A percentile compares a stretch with the other conserved stretches of the same genome.
Conservation (phyloP, 805 yeast species). For the Nakazawaea pomicola region DNA sequence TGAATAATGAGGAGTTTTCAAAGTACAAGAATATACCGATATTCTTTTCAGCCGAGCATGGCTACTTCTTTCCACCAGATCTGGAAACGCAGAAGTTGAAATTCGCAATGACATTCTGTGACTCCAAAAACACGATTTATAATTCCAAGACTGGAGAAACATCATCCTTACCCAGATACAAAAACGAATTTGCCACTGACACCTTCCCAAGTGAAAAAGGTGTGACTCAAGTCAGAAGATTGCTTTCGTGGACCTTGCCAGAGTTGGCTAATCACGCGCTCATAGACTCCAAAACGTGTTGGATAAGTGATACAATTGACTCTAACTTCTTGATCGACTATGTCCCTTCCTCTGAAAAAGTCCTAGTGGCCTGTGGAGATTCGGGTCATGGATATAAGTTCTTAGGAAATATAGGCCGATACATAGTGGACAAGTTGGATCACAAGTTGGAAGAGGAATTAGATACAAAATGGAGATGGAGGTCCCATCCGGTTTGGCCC, state of each 20-base stretch:
- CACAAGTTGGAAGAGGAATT: constrained; percentile 19
- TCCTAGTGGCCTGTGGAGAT: constrained; percentile 35
- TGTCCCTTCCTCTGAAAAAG: constrained; percentile 24
- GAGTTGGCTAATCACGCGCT: constrained; percentile 25
- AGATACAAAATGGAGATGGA: constrained; percentile 27
- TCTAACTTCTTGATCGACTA: constrained; percentile 31
- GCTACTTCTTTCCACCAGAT: constrained; percentile 47
- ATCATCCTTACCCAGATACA: constrained; percentile 29
- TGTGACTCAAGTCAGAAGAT: constrained; percentile 19
- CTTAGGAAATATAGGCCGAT: constrained; percentile 36
- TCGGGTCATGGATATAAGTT: constrained; percentile 39
- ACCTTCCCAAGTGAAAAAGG: constrained; percentile 26
- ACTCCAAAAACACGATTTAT: constrained; percentile 16
- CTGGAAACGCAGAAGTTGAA: constrained; percentile 29
- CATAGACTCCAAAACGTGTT: constrained; percentile 15
- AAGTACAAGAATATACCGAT: constrained; percentile 34
- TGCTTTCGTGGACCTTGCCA: constrained; percentile 29
- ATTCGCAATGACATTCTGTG: constrained; percentile 28
- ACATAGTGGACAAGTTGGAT: constrained; percentile 25
- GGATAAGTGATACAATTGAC: constrained; percentile 28
- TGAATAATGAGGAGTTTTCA: constrained; percentile 30
- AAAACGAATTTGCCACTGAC: constrained; percentile 22
- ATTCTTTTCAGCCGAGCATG: constrained; percentile 35
- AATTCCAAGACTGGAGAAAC: constrained; percentile 23
- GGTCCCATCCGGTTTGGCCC: constrained; percentile 16